Conservation (phyloP, 345 rosid genomes). For the Corchorus olitorius region DNA sequence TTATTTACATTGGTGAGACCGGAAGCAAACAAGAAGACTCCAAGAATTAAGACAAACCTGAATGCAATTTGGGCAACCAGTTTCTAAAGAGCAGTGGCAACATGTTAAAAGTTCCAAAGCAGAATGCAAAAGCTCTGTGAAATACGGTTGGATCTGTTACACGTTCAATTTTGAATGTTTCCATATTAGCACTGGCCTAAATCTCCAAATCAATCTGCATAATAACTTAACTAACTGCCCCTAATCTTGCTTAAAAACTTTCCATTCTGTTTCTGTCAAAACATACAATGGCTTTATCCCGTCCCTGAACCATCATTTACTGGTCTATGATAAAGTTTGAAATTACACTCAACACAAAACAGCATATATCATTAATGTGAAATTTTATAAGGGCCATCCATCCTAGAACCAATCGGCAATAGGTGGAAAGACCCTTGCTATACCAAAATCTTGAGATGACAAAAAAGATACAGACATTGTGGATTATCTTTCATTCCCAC, state of each 20-base stretch:
- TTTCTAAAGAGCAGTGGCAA: constrained; percentile 59
- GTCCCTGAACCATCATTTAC: background rate
- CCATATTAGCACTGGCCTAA: constrained; percentile 20
- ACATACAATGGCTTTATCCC: background rate
- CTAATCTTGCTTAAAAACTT: background rate
- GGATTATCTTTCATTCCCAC: background rate
- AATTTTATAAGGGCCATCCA: background rate
- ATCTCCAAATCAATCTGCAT: background rate
- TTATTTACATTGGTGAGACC: background rate
- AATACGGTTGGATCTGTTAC: constrained; percentile 69
- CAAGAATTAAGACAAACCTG: constrained; percentile 46
- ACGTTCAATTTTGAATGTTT: constrained; percentile 10
- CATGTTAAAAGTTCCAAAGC: constrained; percentile 72
- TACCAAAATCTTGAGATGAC: too few relatives aligned
- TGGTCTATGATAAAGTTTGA: background rate
- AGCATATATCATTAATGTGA: background rate
- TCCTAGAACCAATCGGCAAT: background rate
- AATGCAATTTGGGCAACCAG: constrained; percentile 84
- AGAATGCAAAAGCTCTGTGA: constrained; percentile 64
- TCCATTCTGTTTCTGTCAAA: background rate
- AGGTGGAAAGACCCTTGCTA: background rate
- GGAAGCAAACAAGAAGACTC: background rate
- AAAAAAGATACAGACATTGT: background rate
- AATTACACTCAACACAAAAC: constrained; percentile 1
- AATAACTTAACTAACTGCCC: background rate